Percentiles rank a stretch among this genome's conserved stretches.
Conservation (phyloP, 257 asterid species). For the Nicotiana sylvestris region DNA sequence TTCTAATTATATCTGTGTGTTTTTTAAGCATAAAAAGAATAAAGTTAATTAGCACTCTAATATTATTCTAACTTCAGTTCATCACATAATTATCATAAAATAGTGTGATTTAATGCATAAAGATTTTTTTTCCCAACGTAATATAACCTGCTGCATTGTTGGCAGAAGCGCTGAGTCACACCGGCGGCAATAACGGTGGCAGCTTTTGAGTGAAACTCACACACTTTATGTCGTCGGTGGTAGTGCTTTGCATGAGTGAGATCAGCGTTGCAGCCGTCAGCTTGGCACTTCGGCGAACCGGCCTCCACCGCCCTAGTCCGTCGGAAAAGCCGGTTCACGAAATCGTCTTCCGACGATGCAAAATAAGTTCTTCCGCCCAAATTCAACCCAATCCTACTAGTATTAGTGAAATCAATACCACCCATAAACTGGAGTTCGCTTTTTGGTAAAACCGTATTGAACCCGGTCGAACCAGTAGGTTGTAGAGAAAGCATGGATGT, state of each 20-base stretch:
- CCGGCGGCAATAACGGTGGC: slow-evolving; percentile 92
- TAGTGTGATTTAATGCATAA: not conserved
- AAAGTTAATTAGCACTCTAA: no score
- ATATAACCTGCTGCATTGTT: slow-evolving; percentile 95
- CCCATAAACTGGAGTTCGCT: slow-evolving; percentile 49
- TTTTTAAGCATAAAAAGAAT: no score
- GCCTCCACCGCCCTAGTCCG: slow-evolving; percentile 73
- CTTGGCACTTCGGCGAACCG: slow-evolving; percentile 84
- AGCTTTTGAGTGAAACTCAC: slow-evolving; percentile 95
- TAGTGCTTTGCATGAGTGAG: slow-evolving; percentile 87
- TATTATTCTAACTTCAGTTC: no score
- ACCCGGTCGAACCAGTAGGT: slow-evolving; percentile 50
- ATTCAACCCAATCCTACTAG: slow-evolving; percentile 65
- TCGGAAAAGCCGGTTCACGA: slow-evolving; percentile 94
- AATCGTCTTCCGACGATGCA: slow-evolving; percentile 86
- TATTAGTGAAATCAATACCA: slow-evolving; percentile 32
- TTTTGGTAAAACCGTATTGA: slow-evolving; percentile 58
- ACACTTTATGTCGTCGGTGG: slow-evolving; percentile 98
- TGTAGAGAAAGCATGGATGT: slow-evolving; percentile 53
- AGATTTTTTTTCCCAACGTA: slow-evolving; percentile 22
- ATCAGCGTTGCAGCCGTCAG: slow-evolving; percentile 94
- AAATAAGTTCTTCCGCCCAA: slow-evolving; percentile 89
- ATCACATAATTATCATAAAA: no score
- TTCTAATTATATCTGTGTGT: no score
- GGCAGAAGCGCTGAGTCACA: slow-evolving; percentile 96